phyloP scores from a whole-genome alignment of 805 yeast genomes.

The Lipomyces yamanashiensis region DNA sequence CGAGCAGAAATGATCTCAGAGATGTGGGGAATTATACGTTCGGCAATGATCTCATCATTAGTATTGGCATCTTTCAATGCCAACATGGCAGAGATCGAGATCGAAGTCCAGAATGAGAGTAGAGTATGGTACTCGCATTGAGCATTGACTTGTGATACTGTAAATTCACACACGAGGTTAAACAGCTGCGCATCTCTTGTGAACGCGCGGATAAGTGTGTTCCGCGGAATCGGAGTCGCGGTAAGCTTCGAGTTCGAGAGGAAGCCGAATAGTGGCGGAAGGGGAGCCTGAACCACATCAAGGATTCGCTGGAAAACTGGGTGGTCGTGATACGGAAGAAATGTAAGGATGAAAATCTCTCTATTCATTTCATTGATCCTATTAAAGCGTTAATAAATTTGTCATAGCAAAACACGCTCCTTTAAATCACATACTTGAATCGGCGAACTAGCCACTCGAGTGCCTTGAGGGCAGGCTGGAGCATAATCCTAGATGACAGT shows the following conservation, averaged over 20 bases:
- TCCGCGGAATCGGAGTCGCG: slow-evolving; percentile 66
- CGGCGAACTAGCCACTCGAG: slow-evolving; percentile 95
- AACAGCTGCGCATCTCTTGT: slow-evolving; percentile 63
- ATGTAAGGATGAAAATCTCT: slow-evolving; percentile 70
- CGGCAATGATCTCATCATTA: slow-evolving; percentile 45
- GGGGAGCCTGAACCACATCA: slow-evolving; percentile 63
- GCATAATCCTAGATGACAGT: slow-evolving; percentile 73
- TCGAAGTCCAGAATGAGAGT: slow-evolving; percentile 77
- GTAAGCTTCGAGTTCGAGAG: slow-evolving; percentile 67
- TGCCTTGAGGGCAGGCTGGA: slow-evolving; percentile 77
- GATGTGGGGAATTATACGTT: slow-evolving; percentile 44
- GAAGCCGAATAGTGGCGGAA: slow-evolving; percentile 84
- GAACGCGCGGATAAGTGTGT: slow-evolving; percentile 73
- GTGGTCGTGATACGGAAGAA: slow-evolving; percentile 78
- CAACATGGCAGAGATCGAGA: slow-evolving; percentile 69
- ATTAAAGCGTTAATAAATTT: not conserved
- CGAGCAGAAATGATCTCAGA: slow-evolving; percentile 42
- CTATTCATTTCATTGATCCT: slow-evolving; percentile 78
- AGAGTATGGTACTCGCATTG: slow-evolving; percentile 67
- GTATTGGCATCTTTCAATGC: slow-evolving; percentile 55
- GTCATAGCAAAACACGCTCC: not conserved
- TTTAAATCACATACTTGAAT: slow-evolving; percentile 48
- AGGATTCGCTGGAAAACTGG: slow-evolving; percentile 77
- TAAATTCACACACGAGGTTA: slow-evolving; percentile 65
- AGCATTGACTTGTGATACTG: slow-evolving; percentile 56